phyloP scores from a whole-genome alignment of 306 rosid genomes.

The Glycine tomentella region DNA sequence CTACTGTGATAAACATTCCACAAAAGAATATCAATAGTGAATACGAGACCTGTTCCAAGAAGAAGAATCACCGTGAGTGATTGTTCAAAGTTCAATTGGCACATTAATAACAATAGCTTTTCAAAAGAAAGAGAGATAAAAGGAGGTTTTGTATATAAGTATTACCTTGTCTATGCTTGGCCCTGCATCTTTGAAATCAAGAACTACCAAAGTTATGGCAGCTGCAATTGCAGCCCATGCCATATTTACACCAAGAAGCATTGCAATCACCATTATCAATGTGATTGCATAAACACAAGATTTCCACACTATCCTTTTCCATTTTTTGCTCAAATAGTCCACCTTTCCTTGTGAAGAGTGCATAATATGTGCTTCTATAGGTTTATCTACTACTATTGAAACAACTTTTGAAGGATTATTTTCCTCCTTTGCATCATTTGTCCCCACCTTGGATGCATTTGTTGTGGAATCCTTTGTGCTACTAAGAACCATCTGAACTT shows the following conservation, averaged over 20 bases:
- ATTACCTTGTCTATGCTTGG: slow-evolving; percentile 88
- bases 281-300: slow-evolving; percentile 71
- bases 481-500: slow-evolving; percentile 53
- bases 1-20: slow-evolving; percentile 94
- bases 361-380: slow-evolving; percentile 35
- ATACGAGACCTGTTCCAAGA: slow-evolving; percentile 78
- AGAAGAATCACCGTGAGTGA: slow-evolving; percentile 18
- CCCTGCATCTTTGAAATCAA: slow-evolving; percentile 91
- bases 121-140: neutral
- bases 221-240: slow-evolving; percentile 92
- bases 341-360: slow-evolving; percentile 51
- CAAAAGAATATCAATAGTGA: slow-evolving; percentile 89
- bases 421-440: slow-evolving; percentile 55
- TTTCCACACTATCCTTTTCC: slow-evolving; percentile 73
- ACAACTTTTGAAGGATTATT: slow-evolving; percentile 44
- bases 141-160: slow-evolving; percentile 6
- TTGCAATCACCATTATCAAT: slow-evolving; percentile 71
- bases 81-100: slow-evolving; percentile 15
- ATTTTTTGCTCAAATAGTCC: slow-evolving; percentile 45
- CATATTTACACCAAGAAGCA: slow-evolving; percentile 84
- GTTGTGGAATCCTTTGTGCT: slow-evolving; percentile 45
- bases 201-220: slow-evolving; percentile 83
- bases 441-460: slow-evolving; percentile 22
- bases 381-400: slow-evolving; percentile 42
- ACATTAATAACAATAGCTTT: neutral